Base-by-base conservation (phyloP, 306 rosid genomes). In the Dalbergia cochinchinensis region DNA sequence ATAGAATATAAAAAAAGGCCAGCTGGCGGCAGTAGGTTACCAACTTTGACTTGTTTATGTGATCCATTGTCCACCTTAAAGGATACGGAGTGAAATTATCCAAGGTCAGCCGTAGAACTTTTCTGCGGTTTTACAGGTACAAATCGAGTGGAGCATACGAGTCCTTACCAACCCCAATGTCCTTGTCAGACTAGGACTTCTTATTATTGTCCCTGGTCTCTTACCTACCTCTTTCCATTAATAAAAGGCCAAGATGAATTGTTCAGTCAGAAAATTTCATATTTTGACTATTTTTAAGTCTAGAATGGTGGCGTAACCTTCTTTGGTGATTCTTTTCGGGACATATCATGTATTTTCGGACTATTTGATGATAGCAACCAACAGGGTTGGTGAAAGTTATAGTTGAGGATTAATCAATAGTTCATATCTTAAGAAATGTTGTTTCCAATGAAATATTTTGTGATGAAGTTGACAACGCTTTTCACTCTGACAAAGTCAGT, bases 131-230 rank as follows among this genome's bases (percentile, higher is more conserved):
- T 35, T 47, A 20, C 22, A n/a, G 2, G 14, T 6, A 33, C 7
- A 31, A 22, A 22, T 26, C 53, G 39, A 76, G 85, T 82, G 92
- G 92, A 71, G 68, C 64, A 4, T 48, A 50, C 8, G 41, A 26
- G 53, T 73, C 80, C 84, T 85, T 63, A 90, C 91, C 97, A 53
- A 88, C 71, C 84, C 19, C 73, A 51, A 67, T 72, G 76, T 82
- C 81, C 20, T 33, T 78, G 61, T 87, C 89, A 73, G 6, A 10
- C 15, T 15, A 41, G 64, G 33, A 18, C 73, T 51, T 42, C 1
- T 12, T 35, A 55, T 14, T 54, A 26, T 1, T 26, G 6, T 22
- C 19, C 44, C 47, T 37, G 34, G 12, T 47, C 67, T 11, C 44
- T 37, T 34, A 79, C 84, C 82, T 12, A 68, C 71, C 69, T 44